These are phyloP conservation scores for Cubamyces lactineus DNA, from an alignment of 768 basidiomycete species.

Conservation along the genomic window DNA sequence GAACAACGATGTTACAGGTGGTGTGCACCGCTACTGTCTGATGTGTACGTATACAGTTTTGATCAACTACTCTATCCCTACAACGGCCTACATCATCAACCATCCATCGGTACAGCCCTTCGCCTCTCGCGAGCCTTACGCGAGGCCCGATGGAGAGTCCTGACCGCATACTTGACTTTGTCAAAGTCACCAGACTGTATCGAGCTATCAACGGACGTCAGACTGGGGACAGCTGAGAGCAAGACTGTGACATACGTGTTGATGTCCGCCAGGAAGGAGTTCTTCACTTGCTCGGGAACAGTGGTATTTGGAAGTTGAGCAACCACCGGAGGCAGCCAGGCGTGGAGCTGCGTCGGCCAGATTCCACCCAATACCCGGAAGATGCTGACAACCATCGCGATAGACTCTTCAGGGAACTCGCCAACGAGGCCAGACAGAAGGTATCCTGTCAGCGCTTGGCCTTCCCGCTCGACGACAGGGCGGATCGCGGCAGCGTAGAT, in stretches of 20 bases:
- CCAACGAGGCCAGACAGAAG: conserved; percentile 80
- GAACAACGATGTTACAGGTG: conserved; percentile 8
- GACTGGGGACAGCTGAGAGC: conserved; percentile 5
- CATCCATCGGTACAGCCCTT: conserved; percentile 44
- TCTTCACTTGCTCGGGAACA: conserved; percentile 66
- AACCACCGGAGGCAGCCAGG: conserved; percentile 74
- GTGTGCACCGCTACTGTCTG: conserved; percentile 16
- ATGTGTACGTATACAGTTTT: conserved; percentile 25
- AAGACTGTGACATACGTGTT: conserved; percentile 60
- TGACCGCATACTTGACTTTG: conserved; percentile 80
- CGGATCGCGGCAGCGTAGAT: conserved; percentile 66
- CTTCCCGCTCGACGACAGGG: conserved; percentile 66
- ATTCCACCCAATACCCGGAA: conserved; percentile 66
- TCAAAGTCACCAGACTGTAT: conserved; percentile 69
- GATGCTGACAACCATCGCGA: conserved; percentile 73
- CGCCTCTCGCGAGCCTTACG: conserved; percentile 73
- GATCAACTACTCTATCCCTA: conserved; percentile 14
- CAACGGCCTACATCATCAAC: conserved; percentile 26
- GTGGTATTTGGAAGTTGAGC: conserved; percentile 66
- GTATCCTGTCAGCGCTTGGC: conserved; percentile 67
- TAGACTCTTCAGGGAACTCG: conserved; percentile 87
- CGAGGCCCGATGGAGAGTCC: conserved; percentile 70
- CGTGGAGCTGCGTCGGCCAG: conserved; percentile 70
- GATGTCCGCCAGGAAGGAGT: conserved; percentile 74
- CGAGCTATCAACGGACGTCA: conserved; percentile 50